These are phyloP conservation scores for Phlebiopsis flavidoalba DNA, from an alignment of 768 basidiomycete species.

Conservation along the genomic window DNA sequence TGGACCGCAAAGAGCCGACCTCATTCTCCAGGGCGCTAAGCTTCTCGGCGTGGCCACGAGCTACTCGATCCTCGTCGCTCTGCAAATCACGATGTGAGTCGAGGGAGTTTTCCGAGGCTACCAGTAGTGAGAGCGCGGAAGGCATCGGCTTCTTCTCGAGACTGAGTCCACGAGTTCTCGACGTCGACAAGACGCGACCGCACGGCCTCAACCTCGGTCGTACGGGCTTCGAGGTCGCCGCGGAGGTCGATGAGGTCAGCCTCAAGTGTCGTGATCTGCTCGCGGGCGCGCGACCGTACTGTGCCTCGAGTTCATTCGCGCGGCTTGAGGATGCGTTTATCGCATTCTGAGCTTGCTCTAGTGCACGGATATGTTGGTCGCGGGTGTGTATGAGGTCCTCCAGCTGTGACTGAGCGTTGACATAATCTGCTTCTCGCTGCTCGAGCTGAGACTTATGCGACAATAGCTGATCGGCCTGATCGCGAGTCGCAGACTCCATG, in stretches of 20 bases:
- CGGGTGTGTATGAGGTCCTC: slow-evolving; percentile 66
- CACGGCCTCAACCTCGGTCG: slow-evolving; percentile 67
- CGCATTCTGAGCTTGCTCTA: slow-evolving; percentile 81
- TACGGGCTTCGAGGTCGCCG: slow-evolving; percentile 74
- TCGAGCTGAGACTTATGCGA: slow-evolving; percentile 69
- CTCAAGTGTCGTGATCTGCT: slow-evolving; percentile 68
- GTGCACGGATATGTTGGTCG: slow-evolving; percentile 81
- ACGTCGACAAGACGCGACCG: slow-evolving; percentile 66
- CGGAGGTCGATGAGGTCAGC: slow-evolving; percentile 73
- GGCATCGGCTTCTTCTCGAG: slow-evolving; percentile 89
- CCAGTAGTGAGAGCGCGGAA: slow-evolving; percentile 84
- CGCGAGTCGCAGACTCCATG: slow-evolving; percentile 63
- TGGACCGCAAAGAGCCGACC: slow-evolving; percentile 63
- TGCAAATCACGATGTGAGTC: slow-evolving; percentile 84
- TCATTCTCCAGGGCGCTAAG: slow-evolving; percentile 77
- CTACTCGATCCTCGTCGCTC: slow-evolving; percentile 74
- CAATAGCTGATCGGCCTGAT: slow-evolving; percentile 71
- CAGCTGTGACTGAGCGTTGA: slow-evolving; percentile 56
- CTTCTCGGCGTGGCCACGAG: slow-evolving; percentile 78
- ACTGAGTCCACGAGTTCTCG: slow-evolving; percentile 89
- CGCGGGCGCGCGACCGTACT: slow-evolving; percentile 62
- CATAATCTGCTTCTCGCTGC: slow-evolving; percentile 75
- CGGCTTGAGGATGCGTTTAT: slow-evolving; percentile 72
- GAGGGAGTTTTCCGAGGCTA: slow-evolving; percentile 77
- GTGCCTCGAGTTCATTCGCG: slow-evolving; percentile 71